Conservation (phyloP, 305 asterid species). For the Rubia balearica region DNA sequence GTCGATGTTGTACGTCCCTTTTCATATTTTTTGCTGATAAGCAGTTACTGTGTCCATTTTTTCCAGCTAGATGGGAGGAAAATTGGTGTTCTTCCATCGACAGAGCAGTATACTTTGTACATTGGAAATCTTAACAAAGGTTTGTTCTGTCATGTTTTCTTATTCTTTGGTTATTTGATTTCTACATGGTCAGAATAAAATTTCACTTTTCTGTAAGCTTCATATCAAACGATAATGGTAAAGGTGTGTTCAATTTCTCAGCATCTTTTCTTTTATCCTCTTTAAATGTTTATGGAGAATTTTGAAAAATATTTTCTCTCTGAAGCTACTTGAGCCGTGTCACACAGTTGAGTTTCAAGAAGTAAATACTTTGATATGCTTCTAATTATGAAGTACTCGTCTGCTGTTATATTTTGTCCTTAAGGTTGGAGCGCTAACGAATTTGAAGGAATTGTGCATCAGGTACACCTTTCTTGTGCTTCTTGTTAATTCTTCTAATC, state of each 20-base stretch:
- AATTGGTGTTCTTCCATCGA: conserved; percentile 80
- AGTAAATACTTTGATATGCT: neutral
- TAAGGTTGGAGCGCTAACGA: conserved; percentile 85
- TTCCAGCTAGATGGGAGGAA: conserved; percentile 79
- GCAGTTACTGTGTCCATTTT: neutral
- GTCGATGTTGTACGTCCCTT: neutral
- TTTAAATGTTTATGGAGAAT: neutral
- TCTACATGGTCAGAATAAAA: neutral
- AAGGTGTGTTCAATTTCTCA: neutral
- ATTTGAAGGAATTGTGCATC: conserved; percentile 57
- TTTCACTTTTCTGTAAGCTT: neutral
- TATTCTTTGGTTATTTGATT: conserved; percentile 8
- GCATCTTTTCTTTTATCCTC: neutral
- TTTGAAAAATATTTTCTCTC: neutral
- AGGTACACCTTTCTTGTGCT: conserved; percentile 41
- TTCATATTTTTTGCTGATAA: neutral
- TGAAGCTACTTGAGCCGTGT: neutral
- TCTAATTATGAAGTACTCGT: neutral
- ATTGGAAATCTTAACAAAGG: conserved; percentile 89
- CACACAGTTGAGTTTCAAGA: neutral
- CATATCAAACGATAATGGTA: neutral
- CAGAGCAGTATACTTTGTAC: conserved; percentile 63
- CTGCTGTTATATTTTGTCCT: conserved; percentile 14
- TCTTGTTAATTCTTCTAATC: neutral
- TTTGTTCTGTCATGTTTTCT: conserved; percentile 22